Conservation (phyloP, 495 filamentous ascomycete species). For the Pseudevernia furfuracea region DNA sequence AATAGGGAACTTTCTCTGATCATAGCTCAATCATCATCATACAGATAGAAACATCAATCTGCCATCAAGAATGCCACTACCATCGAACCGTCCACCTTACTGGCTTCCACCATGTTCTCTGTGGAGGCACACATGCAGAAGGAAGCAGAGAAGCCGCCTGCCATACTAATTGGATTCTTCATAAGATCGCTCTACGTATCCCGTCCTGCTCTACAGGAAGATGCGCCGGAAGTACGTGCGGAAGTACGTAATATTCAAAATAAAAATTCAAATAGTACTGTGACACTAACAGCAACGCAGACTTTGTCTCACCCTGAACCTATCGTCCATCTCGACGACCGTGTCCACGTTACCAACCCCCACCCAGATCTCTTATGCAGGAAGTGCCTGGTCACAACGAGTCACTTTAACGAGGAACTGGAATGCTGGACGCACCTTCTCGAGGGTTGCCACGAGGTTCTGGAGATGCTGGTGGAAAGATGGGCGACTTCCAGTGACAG, state of each 20-base stretch:
- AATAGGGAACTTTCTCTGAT: background rate
- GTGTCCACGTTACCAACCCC: background rate
- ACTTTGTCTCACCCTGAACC: background rate
- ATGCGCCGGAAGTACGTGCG: background rate
- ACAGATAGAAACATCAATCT: background rate
- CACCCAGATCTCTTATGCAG: background rate
- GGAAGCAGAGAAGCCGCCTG: background rate
- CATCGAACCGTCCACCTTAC: background rate
- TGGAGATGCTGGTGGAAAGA: no score
- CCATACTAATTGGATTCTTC: no score
- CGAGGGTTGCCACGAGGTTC: no score
- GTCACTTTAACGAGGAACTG: background rate
- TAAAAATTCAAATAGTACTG: background rate
- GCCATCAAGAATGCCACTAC: background rate
- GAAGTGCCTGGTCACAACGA: background rate
- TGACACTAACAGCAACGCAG: background rate
- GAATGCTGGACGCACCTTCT: background rate
- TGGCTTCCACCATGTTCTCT: background rate
- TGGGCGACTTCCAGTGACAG: no score
- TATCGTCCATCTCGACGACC: background rate
- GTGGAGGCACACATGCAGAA: background rate
- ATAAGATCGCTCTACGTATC: no score
- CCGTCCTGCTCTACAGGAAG: no score
- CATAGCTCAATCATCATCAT: background rate
- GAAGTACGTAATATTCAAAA: background rate